Evolutionary conservation across 129 eudicot genomes (phyloP).

Genomic region (Scalesia atractyloides): DNA sequence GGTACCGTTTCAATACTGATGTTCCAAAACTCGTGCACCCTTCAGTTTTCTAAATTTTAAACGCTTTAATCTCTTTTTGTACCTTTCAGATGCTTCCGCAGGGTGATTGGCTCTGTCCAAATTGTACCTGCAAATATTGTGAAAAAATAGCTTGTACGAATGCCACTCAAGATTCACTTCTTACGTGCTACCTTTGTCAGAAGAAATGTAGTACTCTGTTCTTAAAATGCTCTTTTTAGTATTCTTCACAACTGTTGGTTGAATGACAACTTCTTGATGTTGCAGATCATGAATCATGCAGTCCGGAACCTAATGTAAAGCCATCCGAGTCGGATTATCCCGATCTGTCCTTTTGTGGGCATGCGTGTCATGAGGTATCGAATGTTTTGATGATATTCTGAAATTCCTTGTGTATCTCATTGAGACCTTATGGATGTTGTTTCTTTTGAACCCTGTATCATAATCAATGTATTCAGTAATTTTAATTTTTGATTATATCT

Average conservation of each 20-base stretch:
- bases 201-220: conserved; percentile 53
- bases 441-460: background rate
- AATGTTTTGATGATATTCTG: conserved; percentile 10
- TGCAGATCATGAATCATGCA: conserved; percentile 70
- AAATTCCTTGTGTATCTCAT: background rate
- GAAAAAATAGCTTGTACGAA: conserved; percentile 26
- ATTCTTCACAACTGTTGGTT: conserved; percentile 22
- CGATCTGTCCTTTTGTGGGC: conserved; percentile 49
- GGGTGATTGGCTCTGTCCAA: conserved; percentile 85
- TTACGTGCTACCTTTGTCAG: conserved; percentile 54
- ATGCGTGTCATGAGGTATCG: conserved; percentile 68
- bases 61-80: background rate
- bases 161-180: conserved; percentile 33
- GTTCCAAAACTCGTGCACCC: background rate
- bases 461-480: background rate
- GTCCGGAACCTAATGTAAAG: conserved; percentile 34
- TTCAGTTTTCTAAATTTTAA: conserved; percentile 2
- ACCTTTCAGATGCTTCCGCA: conserved; percentile 65
- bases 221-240: background rate
- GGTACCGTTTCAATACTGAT: conserved; percentile 35
- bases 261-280: conserved; percentile 29
- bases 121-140: conserved; percentile 74
- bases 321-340: conserved; percentile 31
- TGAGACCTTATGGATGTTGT: background rate
- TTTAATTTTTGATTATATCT: too few relatives aligned